Base-by-base conservation (phyloP, 176 grass and related monocot species). In the Otatea glauca region DNA sequence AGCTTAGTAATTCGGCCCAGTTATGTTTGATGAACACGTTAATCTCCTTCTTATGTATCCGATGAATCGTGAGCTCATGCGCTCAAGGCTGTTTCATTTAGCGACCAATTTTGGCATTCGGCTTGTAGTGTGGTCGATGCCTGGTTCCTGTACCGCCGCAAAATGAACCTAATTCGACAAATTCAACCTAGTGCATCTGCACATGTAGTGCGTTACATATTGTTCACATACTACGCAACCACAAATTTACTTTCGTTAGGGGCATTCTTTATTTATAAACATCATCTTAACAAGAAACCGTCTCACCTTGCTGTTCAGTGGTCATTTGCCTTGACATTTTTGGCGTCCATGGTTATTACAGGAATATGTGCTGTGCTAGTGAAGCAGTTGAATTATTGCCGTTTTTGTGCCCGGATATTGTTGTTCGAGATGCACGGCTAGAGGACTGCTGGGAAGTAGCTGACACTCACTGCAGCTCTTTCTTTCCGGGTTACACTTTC, bases 381-480 rank as follows among this genome's bases (percentile, higher is more conserved):
- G 93, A 94, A 62, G 78, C 83, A 7, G 87, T 91, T 68, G 87
- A 99, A 21, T 72, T 99, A 75, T 74, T 95, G 77, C 96, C 93
- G 0, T 90, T 89, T 25, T 48, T 97, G 78, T 92, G 48, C 78
- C 95, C 92, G 3, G 93, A 93, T 17, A 85, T 96, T 9, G 66
- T 92, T 2, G 85, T 99, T 48, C 85, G 91, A 44, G 96, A 99
- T 61, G 96, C 93, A 15, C 76, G 93, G 60, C 37, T 93, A 9
- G 96, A 96, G 77, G 96, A 99, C 68, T 92, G 89, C 49, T 99
- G 96, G 96, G 89, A 99, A 86, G 96, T 99, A 58, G 93, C 96
- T 5, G 96, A 99, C 86, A 96, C 96, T 18, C 96, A 96, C 66
- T 99, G 96, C 68, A 86, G 96, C 65, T 95, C 93, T 3, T 99